A percentile compares a stretch with the other conserved stretches of the same genome.
Conservation (phyloP, 1,139 yeast species). For the Pichia sp. region DNA sequence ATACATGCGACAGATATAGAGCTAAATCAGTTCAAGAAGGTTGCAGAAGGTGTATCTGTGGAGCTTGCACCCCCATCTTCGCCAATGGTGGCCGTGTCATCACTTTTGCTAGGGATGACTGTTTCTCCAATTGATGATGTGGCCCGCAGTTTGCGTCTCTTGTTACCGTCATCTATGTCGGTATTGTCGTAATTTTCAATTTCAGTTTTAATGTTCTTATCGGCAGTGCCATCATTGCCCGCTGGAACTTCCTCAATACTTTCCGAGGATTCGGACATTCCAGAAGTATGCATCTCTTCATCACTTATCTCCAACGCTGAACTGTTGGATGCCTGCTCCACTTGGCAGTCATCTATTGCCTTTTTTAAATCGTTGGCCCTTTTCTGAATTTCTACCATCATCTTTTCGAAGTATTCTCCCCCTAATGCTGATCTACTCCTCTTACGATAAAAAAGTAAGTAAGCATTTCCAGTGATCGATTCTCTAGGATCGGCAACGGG, state of each 20-base stretch:
- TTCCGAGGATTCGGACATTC: not conserved
- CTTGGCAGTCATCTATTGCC: slow-evolving; percentile 14
- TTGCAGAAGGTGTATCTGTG: not conserved
- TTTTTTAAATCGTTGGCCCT: slow-evolving; percentile 19
- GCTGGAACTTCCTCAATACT: not conserved
- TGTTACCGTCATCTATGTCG: slow-evolving; percentile 15
- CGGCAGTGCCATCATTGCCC: not conserved
- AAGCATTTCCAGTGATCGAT: slow-evolving; percentile 78
- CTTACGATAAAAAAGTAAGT: slow-evolving; percentile 76
- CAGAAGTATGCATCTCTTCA: slow-evolving; percentile 9
- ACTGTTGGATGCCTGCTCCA: slow-evolving; percentile 8
- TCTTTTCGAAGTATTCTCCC: slow-evolving; percentile 26
- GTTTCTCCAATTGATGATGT: not conserved
- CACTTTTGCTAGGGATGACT: not conserved
- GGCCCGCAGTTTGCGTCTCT: slow-evolving; percentile 13
- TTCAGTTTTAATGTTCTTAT: not conserved
- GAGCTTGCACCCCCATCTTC: not conserved
- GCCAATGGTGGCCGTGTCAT: not conserved
- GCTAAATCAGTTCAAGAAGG: not conserved
- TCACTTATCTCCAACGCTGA: slow-evolving; percentile 11
- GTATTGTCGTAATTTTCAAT: slow-evolving; percentile 6
- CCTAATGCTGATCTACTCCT: slow-evolving; percentile 36
- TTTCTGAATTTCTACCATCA: slow-evolving; percentile 23
- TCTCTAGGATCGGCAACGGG: slow-evolving; percentile 53
- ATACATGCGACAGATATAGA: not conserved